Base-by-base conservation (phyloP, 768 basidiomycete genomes). In the Clitopilus passeckerianus region DNA sequence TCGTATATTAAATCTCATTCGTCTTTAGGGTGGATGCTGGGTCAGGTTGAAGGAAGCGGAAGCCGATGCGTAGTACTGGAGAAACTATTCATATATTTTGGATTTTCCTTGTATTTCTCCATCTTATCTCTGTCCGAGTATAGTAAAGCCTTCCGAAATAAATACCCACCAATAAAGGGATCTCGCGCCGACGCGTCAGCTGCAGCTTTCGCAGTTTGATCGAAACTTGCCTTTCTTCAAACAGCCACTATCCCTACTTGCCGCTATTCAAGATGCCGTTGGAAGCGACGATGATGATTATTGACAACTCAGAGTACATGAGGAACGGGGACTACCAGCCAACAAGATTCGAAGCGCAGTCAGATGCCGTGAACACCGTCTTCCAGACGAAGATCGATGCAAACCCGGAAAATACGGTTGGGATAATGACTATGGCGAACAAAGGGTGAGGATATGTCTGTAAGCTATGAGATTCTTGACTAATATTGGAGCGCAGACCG, bases 231-330 rank as follows among this genome's bases (percentile, higher is more conserved):
- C 54, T 37, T 63, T 35, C 46, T 57, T 37, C 24, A 33, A 34
- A 58, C 61, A 18, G 5, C 20, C 58, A 46, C 14, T 60, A 30
- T 62, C 60, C 27, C 56, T 34, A 35, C 61, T 60, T 54, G 53
- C 53, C 44, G 54, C 53, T 55, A 55, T 61, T 56, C 79, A 86
- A 71, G 59, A 97, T 97, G 94, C 92, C 93, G 65, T 84, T 97
- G 69, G 95, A 99, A 86, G 95, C 96, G 41, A 96, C 95, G 22
- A 95, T 99, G 87, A 86, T 98, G 77, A 80, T 99, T 14, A 87
- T 98, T 61, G 97, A 99, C 84, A 98, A 98, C 72, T 97, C 94
- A 1, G 93, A 95, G 74, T 95, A 89, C 75, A 97, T 97, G 89
- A 86, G 95, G 59, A 96, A 97, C 69, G 93, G 94, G 10, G 94